These are phyloP conservation scores for Paramecium pentaurelia DNA, from an alignment of 73 alveolate genomes.

Conservation along the genomic window DNA sequence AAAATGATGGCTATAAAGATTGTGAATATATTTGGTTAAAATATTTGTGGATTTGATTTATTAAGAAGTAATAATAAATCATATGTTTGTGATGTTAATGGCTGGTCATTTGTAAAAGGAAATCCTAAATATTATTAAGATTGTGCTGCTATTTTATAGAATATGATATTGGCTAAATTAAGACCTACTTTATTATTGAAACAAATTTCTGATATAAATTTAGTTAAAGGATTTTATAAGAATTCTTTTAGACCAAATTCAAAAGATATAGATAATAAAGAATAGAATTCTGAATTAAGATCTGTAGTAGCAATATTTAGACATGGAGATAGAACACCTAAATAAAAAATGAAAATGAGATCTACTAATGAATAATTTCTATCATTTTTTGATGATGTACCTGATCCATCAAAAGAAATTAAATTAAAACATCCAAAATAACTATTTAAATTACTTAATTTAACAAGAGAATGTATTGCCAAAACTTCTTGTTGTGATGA, in stretches of 20 bases:
- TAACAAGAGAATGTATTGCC: constrained; percentile 72
- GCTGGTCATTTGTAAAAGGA: constrained; percentile 75
- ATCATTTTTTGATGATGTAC: constrained; percentile 75
- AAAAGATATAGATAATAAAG: constrained; percentile 43
- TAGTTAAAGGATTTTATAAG: constrained; percentile 18
- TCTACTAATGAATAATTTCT: constrained; percentile 73
- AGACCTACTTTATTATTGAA: constrained; percentile 34
- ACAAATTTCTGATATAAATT: not conserved
- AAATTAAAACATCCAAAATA: constrained; percentile 74
- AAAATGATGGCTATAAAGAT: constrained; percentile 91
- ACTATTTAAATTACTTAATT: constrained; percentile 67
- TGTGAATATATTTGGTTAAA: constrained; percentile 85
- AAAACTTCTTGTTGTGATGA: constrained; percentile 71
- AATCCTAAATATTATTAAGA: constrained; percentile 76
- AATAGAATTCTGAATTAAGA: constrained; percentile 86
- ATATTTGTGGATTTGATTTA: constrained; percentile 97
- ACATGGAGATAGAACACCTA: constrained; percentile 97
- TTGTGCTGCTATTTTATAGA: constrained; percentile 55
- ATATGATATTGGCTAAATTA: constrained; percentile 52
- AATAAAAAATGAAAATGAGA: constrained; percentile 93
- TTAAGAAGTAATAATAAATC: constrained; percentile 89
- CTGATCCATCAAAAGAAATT: constrained; percentile 70
- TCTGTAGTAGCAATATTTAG: constrained; percentile 95
- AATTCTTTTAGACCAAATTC: constrained; percentile 40
- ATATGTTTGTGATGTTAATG: constrained; percentile 98